Evolutionary conservation across 805 yeast species (phyloP).

Genomic region (Monosporozyma yasuniensis): DNA sequence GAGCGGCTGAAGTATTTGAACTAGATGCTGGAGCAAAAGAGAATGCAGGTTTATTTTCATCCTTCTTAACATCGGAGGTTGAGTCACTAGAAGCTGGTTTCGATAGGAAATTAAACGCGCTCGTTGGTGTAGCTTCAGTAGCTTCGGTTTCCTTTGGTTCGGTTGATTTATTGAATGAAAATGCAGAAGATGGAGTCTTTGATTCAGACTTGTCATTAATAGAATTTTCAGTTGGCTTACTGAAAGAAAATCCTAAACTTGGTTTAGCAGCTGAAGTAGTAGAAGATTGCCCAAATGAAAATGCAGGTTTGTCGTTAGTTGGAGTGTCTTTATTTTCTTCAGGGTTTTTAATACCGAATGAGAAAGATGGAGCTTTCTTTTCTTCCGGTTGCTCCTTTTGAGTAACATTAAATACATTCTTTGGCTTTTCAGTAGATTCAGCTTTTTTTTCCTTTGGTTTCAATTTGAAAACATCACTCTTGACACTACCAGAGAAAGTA

Average conservation of each 20-base stretch:
- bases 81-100: not conserved
- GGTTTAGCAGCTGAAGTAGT: conserved; percentile 3
- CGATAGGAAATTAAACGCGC: not conserved
- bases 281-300: not conserved
- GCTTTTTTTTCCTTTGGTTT: not conserved
- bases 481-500: conserved; percentile 29
- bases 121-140: conserved; percentile 2
- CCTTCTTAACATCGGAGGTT: not conserved
- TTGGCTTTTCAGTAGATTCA: conserved; percentile 15
- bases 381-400: not conserved
- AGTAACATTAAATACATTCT: conserved; percentile 3
- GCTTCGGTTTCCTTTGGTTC: not conserved
- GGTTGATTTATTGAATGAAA: not conserved
- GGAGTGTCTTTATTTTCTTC: not conserved
- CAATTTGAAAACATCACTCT: conserved; percentile 32
- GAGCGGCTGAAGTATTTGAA: conserved; percentile 5
- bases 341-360: not conserved
- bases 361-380: not conserved
- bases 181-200: not conserved
- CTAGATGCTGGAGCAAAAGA: not conserved
- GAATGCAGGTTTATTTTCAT: conserved; percentile 1
- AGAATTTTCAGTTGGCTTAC: conserved; percentile 10
- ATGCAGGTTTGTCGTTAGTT: conserved; percentile 3
- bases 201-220: conserved; percentile 4
- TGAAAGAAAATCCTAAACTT: not conserved